These are phyloP conservation scores for Chiua virens DNA, from an alignment of 768 basidiomycete genomes.

Conservation along the genomic window DNA sequence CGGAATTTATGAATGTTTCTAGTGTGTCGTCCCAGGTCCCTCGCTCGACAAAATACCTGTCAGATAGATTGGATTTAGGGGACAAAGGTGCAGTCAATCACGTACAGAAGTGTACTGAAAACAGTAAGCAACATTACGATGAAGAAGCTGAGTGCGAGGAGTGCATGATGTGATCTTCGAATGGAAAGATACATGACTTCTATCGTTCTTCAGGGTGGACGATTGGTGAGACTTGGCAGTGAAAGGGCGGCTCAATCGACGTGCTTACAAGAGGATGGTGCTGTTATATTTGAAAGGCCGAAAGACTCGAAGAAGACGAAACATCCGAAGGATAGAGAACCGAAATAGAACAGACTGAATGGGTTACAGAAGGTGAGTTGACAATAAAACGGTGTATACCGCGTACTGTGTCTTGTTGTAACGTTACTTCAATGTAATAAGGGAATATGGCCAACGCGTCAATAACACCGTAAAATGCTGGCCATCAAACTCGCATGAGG, in stretches of 20 bases:
- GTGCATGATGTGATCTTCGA: conserved; percentile 80
- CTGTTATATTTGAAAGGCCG: conserved; percentile 84
- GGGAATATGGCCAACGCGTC: conserved; percentile 85
- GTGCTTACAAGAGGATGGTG: conserved; percentile 76
- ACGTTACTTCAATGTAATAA: conserved; percentile 83
- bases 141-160: conserved; percentile 86
- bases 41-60: conserved; percentile 85
- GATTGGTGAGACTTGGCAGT: background rate
- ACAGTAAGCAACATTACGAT: conserved; percentile 84
- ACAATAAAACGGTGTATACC: conserved; percentile 1
- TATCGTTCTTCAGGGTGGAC: conserved; percentile 56
- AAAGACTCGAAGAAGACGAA: conserved; percentile 86
- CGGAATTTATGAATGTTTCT: conserved; percentile 78
- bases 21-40: conserved; percentile 86
- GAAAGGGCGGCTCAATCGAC: background rate
- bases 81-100: background rate
- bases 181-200: conserved; percentile 93
- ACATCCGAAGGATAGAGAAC: conserved; percentile 89
- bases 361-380: background rate
- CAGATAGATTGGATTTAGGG: background rate
- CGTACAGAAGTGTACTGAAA: conserved; percentile 82
- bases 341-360: conserved; percentile 79
- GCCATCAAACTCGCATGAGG: conserved; percentile 4
- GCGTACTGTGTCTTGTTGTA: conserved; percentile 83
- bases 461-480: conserved; percentile 82